Evolutionary conservation across 202 grass and related monocot genomes (phyloP).

Genomic region (Bolboschoenoplectus hybrid): DNA sequence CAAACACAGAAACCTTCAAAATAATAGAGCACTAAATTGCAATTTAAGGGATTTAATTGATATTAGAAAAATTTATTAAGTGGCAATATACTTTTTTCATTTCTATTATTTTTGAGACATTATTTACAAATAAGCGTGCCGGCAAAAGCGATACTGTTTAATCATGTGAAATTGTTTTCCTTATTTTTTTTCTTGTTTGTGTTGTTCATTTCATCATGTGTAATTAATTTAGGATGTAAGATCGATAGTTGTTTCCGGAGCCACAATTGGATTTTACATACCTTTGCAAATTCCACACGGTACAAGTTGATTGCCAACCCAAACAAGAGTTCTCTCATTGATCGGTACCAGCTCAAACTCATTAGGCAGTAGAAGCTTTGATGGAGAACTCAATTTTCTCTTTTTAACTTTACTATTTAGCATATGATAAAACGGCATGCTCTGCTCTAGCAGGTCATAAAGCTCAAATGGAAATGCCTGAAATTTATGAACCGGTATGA

Average conservation of each 20-base stretch:
- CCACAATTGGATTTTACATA: constrained; percentile 46
- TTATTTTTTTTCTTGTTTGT: background rate
- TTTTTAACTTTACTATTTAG: constrained; percentile 60
- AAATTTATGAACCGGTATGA: constrained; percentile 37
- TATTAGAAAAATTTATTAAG: background rate
- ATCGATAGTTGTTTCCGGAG: background rate
- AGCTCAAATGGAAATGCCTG: constrained; percentile 79
- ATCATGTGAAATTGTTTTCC: background rate
- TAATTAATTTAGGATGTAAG: background rate
- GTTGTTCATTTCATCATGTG: background rate
- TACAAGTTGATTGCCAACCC: constrained; percentile 82
- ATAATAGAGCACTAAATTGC: constrained; percentile 43
- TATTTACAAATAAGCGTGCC: too few species aligned
- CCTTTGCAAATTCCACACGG: constrained; percentile 82
- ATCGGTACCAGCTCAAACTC: constrained; percentile 60
- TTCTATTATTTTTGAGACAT: too few species aligned
- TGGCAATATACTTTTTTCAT: too few species aligned
- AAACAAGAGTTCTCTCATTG: constrained; percentile 82
- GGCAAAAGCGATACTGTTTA: background rate
- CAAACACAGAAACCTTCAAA: constrained; percentile 85
- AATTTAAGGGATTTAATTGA: constrained; percentile 23
- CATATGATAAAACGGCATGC: constrained; percentile 87
- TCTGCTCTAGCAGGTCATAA: constrained; percentile 93
- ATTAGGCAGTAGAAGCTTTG: constrained; percentile 50
- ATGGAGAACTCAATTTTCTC: constrained; percentile 37